Evolutionary conservation across 768 basidiomycete genomes (phyloP).

Genomic region (Lactarius hatsudake): DNA sequence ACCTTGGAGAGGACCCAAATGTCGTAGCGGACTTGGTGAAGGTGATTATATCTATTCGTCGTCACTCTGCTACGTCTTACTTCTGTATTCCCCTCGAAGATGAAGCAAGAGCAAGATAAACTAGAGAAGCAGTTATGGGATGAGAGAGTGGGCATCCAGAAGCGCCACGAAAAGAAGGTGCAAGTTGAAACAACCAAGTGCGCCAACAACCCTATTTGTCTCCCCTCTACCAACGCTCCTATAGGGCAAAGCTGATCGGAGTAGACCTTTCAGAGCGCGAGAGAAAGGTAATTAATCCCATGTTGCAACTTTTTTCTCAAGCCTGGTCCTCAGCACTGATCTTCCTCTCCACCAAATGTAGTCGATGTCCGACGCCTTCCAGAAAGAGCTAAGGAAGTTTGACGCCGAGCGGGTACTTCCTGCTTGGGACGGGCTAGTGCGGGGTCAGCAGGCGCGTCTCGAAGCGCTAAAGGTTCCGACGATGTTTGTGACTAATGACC

Average conservation of each 20-base stretch:
- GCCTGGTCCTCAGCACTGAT: constrained; percentile 9
- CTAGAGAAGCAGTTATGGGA: constrained; percentile 69
- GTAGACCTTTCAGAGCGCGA: constrained; percentile 66
- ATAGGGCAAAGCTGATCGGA: constrained; percentile 67
- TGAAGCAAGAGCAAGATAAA: constrained; percentile 67
- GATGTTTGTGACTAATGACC: constrained; percentile 59
- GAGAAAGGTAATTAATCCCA: constrained; percentile 44
- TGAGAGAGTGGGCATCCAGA: constrained; percentile 59
- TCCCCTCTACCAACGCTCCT: background rate
- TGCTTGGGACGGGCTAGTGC: constrained; percentile 74
- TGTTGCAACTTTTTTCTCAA: constrained; percentile 29
- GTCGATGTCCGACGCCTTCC: constrained; percentile 65
- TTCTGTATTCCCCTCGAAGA: constrained; percentile 37
- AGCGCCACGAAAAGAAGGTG: constrained; percentile 69
- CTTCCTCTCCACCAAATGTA: constrained; percentile 33
- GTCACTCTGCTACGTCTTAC: background rate
- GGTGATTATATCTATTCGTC: constrained; percentile 38
- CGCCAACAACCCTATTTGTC: constrained; percentile 28
- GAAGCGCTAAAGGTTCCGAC: constrained; percentile 61
- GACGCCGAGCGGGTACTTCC: constrained; percentile 66
- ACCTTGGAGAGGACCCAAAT: constrained; percentile 50
- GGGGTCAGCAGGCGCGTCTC: constrained; percentile 65
- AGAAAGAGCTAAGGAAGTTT: constrained; percentile 62
- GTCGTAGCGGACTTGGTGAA: constrained; percentile 51
- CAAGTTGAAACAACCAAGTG: constrained; percentile 67